phyloP scores from a whole-genome alignment of 352 stramenopile species.

The Phytopythium boreale region DNA sequence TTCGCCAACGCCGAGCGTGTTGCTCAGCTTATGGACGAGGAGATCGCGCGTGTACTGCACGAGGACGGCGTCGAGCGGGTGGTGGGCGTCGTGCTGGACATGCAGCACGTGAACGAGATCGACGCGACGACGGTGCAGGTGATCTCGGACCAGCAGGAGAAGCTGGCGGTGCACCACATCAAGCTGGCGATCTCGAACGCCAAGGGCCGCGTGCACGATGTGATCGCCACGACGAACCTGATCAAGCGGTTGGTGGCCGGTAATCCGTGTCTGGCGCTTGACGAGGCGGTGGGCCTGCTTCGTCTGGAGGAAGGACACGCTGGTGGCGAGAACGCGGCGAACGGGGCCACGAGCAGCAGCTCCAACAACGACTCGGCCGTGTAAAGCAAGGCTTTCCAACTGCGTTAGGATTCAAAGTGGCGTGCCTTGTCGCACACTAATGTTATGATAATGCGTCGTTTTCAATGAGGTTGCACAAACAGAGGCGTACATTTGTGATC shows the following conservation, averaged over 20 bases:
- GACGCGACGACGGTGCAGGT: conserved; percentile 63
- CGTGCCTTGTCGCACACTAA: too few relatives aligned
- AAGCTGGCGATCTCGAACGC: conserved; percentile 41
- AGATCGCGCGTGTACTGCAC: conserved; percentile 24
- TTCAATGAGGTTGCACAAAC: too few relatives aligned
- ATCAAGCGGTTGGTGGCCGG: conserved; percentile 26
- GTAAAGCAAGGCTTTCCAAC: not conserved
- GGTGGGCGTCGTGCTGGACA: conserved; percentile 43
- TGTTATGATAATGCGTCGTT: not conserved
- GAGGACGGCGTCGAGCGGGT: conserved; percentile 20
- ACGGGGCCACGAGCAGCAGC: not conserved
- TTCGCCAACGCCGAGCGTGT: conserved; percentile 61
- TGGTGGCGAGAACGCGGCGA: not conserved
- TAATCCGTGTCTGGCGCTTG: conserved; percentile 17
- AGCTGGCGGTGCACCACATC: conserved; percentile 37
- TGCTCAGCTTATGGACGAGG: conserved; percentile 27
- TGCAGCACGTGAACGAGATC: conserved; percentile 47
- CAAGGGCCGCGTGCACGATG: conserved; percentile 30
- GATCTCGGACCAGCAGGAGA: conserved; percentile 51
- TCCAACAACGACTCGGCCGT: not conserved
- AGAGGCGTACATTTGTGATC: too few relatives aligned
- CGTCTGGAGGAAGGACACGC: not conserved
- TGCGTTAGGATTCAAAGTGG: too few relatives aligned
- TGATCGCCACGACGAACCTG: conserved; percentile 41
- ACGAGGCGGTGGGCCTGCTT: conserved; percentile 27